Evolutionary conservation across 2,329 filamentous ascomycete species (phyloP).

Genomic region (Clarireedia sp.): DNA sequence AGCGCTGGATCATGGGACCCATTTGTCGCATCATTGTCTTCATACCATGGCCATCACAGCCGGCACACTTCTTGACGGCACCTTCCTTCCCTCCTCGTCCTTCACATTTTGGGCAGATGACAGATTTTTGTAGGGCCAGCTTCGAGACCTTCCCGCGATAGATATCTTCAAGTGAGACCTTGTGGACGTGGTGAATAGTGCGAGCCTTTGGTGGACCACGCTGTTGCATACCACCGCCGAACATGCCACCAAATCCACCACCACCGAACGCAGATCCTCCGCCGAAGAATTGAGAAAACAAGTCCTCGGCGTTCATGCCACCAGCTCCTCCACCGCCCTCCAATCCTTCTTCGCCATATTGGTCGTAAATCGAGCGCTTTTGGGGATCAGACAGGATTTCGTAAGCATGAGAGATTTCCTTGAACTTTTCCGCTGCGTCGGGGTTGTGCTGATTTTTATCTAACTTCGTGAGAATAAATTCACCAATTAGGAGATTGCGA

Average conservation of each 20-base stretch:
- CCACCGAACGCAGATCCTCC: constrained; percentile 56
- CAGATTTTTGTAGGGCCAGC: constrained; percentile 90
- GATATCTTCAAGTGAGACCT: constrained; percentile 94
- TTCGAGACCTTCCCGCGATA: constrained; percentile 98
- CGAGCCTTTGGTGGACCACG: constrained; percentile 80
- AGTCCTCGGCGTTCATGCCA: constrained; percentile 91
- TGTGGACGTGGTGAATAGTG: constrained; percentile 97
- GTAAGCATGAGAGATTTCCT: constrained; percentile 92
- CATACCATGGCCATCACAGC: constrained; percentile 92
- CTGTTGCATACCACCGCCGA: constrained; percentile 67
- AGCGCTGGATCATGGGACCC: constrained; percentile 99
- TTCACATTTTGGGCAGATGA: constrained; percentile 92
- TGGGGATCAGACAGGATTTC: constrained; percentile 88
- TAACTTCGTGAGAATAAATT: constrained; percentile 30
- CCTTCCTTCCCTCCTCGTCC: constrained; percentile 95
- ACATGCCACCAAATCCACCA: constrained; percentile 68
- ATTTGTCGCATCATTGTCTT: constrained; percentile 99
- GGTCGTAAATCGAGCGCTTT: constrained; percentile 88
- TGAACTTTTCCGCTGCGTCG: constrained; percentile 93
- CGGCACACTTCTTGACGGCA: constrained; percentile 84
- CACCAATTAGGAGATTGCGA: constrained; percentile 4
- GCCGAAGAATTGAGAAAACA: constrained; percentile 96
- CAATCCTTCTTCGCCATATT: constrained; percentile 94
- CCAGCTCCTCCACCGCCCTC: constrained; percentile 73
- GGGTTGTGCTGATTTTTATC: constrained; percentile 97